Conservation (phyloP, 169 alveolate genomes). For the Plasmodium malariae region DNA sequence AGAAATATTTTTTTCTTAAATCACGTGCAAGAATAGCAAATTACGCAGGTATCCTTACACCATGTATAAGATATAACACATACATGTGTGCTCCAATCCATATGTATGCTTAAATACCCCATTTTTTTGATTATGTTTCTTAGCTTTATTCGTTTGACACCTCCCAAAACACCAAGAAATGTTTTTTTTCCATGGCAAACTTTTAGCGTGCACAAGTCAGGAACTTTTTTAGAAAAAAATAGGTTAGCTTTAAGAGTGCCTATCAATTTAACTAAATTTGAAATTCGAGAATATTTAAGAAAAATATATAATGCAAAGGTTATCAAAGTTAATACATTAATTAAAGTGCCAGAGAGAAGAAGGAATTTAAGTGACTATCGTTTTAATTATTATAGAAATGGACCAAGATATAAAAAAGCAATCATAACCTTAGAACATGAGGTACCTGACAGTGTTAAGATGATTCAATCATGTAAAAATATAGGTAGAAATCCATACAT, state of each 20-base stretch:
- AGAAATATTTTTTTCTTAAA: no score
- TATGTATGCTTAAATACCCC: neutral
- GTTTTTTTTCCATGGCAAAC: slow-evolving; percentile 92
- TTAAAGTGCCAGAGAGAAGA: slow-evolving; percentile 86
- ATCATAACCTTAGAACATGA: slow-evolving; percentile 88
- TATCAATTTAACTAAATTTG: slow-evolving; percentile 89
- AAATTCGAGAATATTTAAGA: slow-evolving; percentile 90
- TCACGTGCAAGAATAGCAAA: no score
- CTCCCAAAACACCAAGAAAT: slow-evolving; percentile 83
- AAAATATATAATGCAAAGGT: slow-evolving; percentile 89
- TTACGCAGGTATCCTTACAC: no score
- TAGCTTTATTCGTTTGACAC: slow-evolving; percentile 51
- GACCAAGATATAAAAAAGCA: slow-evolving; percentile 92
- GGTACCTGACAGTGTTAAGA: slow-evolving; percentile 90
- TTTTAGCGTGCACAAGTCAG: slow-evolving; percentile 87
- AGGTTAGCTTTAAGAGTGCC: slow-evolving; percentile 91
- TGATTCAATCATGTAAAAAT: slow-evolving; percentile 87
- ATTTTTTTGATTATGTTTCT: slow-evolving; percentile 39
- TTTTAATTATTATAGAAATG: slow-evolving; percentile 87
- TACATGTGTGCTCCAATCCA: no score
- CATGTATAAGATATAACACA: no score
- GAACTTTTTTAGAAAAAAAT: slow-evolving; percentile 88
- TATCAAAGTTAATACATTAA: slow-evolving; percentile 88
- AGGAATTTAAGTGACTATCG: slow-evolving; percentile 81
- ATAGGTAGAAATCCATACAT: slow-evolving; percentile 88